Evolutionary conservation across 1,284 basidiomycete genomes (phyloP), one percentile per base, ranked within the genome.

Genomic region (Boletus semigastroideus): DNA sequence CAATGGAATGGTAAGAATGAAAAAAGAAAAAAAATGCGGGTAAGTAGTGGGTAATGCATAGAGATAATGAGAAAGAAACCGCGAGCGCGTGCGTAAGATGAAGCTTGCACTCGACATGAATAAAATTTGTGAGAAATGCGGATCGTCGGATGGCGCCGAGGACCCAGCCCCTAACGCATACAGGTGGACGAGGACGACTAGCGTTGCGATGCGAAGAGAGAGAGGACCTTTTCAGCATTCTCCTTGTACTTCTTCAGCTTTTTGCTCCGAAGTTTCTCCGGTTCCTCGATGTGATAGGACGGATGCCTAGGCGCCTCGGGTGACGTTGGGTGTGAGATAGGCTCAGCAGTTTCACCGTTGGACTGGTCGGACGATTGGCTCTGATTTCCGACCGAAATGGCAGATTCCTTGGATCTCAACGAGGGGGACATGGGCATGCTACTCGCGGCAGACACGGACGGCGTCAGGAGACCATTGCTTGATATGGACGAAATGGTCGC

Each of bases 241-340:
- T 88, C 83, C 70, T 89, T 90, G 72, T 88, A 88, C 72, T 83
- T 90, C 77, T 87, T 87, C 70, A 89, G 67, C 68, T 86, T 88
- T 74, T 82, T 88, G 62, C 71, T 83, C 77, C 79, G 84, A 51
- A 72, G 69, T 63, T 79, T 80, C 69, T 83, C 80, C 17, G 74
- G 72, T 44, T 78, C 78, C 34, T 74, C 72, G 14, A 56, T 53
- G 8, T 64, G 60, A 36, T 70, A 57, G 43, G 58, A 51, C 9
- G 42, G 30, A 27, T 57, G 59, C 54, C 67, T 74, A 27, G 67
- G 63, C 4, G 67, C 72, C 52, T 77, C 75, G 17, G 72, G 61
- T 9, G 63, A 55, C 30, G 53, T 25, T 40, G 59, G 53, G 27
- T 56, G 58, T 5, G 65, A 68, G 37, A 46, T 9, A 12, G 54